Conservation (phyloP, 2,329 filamentous ascomycete genomes). For the Hymenoscyphus scutula region DNA sequence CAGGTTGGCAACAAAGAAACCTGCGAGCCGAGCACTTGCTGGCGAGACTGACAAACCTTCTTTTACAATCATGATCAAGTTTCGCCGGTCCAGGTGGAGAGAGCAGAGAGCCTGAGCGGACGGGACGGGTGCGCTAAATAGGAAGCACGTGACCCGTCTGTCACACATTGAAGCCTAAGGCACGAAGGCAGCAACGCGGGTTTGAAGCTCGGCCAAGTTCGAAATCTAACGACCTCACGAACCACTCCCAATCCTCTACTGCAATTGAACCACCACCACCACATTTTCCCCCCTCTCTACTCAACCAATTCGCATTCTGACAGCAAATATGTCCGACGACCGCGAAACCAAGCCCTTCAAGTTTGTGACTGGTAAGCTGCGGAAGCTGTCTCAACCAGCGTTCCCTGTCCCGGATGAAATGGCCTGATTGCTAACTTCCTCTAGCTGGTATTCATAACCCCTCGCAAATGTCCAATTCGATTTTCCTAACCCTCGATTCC, state of each 20-base stretch:
- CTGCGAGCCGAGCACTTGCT: too few relatives aligned
- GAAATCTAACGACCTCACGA: constrained; percentile 26
- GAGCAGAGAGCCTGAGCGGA: too few relatives aligned
- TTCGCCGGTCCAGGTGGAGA: too few relatives aligned
- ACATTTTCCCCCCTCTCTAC: constrained; percentile 34
- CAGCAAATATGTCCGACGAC: constrained; percentile 84
- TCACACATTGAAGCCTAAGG: too few relatives aligned
- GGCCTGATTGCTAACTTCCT: constrained; percentile 41
- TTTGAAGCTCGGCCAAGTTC: constrained; percentile 28
- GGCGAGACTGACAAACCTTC: too few relatives aligned
- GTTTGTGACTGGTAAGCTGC: constrained; percentile 90
- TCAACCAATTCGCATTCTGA: constrained; percentile 33
- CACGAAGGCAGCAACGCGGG: background rate
- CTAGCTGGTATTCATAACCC: constrained; percentile 47
- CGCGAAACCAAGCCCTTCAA: constrained; percentile 99
- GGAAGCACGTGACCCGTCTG: too few relatives aligned
- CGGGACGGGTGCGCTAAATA: too few relatives aligned
- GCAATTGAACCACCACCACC: constrained; percentile 31
- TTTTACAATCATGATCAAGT: too few relatives aligned
- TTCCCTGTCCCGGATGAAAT: constrained; percentile 26
- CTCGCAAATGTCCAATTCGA: constrained; percentile 12
- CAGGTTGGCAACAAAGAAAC: background rate
- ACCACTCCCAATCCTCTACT: constrained; percentile 37
- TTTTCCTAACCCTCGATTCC: constrained; percentile 21
- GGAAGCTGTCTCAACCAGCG: constrained; percentile 21